phyloP scores from a whole-genome alignment of 176 grass and related monocot genomes.

The Bonia amplexicaulis region DNA sequence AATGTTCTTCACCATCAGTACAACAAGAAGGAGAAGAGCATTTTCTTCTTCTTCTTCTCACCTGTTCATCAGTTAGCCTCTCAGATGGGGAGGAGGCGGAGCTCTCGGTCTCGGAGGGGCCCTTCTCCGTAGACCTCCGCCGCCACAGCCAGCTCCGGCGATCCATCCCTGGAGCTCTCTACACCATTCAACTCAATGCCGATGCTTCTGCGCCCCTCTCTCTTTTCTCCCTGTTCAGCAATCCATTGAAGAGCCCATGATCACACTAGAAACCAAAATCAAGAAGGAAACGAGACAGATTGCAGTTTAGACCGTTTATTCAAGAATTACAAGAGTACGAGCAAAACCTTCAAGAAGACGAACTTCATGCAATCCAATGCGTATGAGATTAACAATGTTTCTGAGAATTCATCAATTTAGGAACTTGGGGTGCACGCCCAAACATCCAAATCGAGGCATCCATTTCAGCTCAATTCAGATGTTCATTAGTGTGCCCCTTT shows the following conservation, averaged over 20 bases:
- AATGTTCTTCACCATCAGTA: background rate
- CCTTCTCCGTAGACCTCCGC: constrained; percentile 64
- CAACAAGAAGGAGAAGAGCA: background rate
- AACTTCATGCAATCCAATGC: constrained; percentile 2
- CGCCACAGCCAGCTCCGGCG: constrained; percentile 86
- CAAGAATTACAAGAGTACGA: background rate
- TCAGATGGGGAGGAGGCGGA: constrained; percentile 57
- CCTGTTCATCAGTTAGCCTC: constrained; percentile 67
- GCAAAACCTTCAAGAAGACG: constrained; percentile 12
- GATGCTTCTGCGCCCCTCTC: background rate
- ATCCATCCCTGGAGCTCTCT: constrained; percentile 44
- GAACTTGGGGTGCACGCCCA: background rate
- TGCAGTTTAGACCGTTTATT: background rate
- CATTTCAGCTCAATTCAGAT: background rate
- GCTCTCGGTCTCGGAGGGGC: constrained; percentile 58
- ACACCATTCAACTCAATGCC: constrained; percentile 29
- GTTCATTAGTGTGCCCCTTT: background rate
- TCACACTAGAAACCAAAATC: background rate
- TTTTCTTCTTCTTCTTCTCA: background rate
- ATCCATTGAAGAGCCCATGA: background rate
- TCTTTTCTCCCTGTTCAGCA: background rate
- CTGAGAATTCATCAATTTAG: background rate
- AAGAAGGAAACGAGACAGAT: background rate
- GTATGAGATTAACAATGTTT: background rate
- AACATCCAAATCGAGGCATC: background rate